Evolutionary conservation across 2,329 filamentous ascomycete species (phyloP).

Genomic region (Aphanoascus verrucosus): DNA sequence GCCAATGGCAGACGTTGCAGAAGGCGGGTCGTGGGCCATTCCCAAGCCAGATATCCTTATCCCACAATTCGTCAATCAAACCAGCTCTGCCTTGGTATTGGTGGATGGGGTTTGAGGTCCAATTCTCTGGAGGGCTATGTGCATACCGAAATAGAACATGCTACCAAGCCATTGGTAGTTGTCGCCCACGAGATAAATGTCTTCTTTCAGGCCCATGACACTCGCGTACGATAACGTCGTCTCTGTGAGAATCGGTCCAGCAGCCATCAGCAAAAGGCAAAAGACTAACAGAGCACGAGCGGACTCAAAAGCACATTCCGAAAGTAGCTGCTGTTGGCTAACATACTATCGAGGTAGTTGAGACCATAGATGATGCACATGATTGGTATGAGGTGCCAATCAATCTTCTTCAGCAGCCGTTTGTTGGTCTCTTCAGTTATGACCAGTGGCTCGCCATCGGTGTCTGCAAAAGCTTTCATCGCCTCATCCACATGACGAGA

Average conservation of each 20-base stretch:
- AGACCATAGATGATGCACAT: slow-evolving; percentile 50
- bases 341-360: slow-evolving; percentile 45
- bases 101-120: not conserved
- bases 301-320: not conserved
- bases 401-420: slow-evolving; percentile 50
- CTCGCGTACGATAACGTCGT: slow-evolving; percentile 36
- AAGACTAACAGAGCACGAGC: not conserved
- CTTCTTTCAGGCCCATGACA: slow-evolving; percentile 46
- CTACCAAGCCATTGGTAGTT: slow-evolving; percentile 44
- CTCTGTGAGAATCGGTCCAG: slow-evolving; percentile 11
- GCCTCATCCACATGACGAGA: slow-evolving; percentile 44
- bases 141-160: slow-evolving; percentile 44
- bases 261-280: slow-evolving; percentile 34
- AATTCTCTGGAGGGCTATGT: not conserved
- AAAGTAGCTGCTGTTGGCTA: not conserved
- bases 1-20: slow-evolving; percentile 54
- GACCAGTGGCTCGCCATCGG: slow-evolving; percentile 41
- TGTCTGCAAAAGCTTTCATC: slow-evolving; percentile 43
- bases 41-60: slow-evolving; percentile 44
- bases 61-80: slow-evolving; percentile 1
- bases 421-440: slow-evolving; percentile 49
- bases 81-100: slow-evolving; percentile 23
- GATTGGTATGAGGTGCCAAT: slow-evolving; percentile 52
- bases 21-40: slow-evolving; percentile 56
- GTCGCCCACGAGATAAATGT: slow-evolving; percentile 40